Evolutionary conservation across 768 basidiomycete species (phyloP), one percentile per base, ranked within the genome.

Genomic region (Hypholoma fasciculare): DNA sequence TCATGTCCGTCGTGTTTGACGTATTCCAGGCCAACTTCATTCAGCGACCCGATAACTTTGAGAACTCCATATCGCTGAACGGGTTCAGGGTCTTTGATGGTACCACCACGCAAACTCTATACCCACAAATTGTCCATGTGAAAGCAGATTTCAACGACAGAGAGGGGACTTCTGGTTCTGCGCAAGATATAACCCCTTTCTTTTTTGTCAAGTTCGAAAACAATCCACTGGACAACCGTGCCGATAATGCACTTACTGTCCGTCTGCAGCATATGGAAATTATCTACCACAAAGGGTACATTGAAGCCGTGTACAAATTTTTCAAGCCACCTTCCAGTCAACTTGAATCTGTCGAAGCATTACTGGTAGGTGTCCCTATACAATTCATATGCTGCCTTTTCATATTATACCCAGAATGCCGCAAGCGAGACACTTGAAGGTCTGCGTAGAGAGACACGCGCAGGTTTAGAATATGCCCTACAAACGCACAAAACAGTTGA

Each of bases 241-340:
- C 97, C 23, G 96, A 98, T 69, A 96, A 82, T 65, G 93, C 90
- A 1, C 76, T 99, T 53, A 91, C 90, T 12, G 83, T 96, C 48
- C 88, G 87, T 56, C 90, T 98, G 91, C 85, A 92, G 11, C 90
- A 96, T 65, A 90, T 96, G 87, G 96, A 98, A 73, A 89, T 99
- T 61, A 91, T 99, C 42, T 99, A 99, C 69, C 94, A 98, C 69
- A 85, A 79, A 67, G 94, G 92, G 23, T 98, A 96, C 69, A 82
- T 98, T 27, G 97, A 98, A 75, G 92, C 91, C 2, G 84, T 98
- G 19, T 89, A 89, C 65, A 83, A 80, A 61, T 99, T 98, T 75
- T 89, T 99, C 75, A 92, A 88, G 68, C 96, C 95, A 2, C 96
- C 97, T 2, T 88, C 88, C 43, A 96, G 90, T 71, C 96, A 98